Evolutionary conservation across 2,329 filamentous ascomycete species (phyloP).

Genomic region (Periconia digitata): DNA sequence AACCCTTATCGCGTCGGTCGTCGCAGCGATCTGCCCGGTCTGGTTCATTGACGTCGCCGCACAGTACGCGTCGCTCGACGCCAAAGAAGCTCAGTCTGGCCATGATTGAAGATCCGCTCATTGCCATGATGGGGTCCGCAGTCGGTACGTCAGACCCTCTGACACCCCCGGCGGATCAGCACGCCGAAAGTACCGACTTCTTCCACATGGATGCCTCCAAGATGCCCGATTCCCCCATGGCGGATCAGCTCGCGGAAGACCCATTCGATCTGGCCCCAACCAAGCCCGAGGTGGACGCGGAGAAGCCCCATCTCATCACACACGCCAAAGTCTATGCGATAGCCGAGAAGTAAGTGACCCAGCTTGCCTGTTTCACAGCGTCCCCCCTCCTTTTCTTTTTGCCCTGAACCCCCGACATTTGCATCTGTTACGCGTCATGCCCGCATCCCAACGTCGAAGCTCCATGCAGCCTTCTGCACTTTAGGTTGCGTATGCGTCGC

Average conservation of each 20-base stretch:
- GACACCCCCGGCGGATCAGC: conserved; percentile 28
- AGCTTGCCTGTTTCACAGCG: too few species aligned
- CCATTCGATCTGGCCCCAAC: conserved; percentile 27
- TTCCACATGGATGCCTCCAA: conserved; percentile 26
- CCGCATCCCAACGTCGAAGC: conserved; percentile 8
- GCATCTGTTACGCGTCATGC: conserved; percentile 2
- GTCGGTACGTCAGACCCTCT: conserved; percentile 22
- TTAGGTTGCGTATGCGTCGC: conserved; percentile 17
- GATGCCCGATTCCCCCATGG: conserved; percentile 32
- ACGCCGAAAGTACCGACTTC: conserved; percentile 20
- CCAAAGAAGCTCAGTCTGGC: conserved; percentile 34
- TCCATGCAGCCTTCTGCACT: conserved; percentile 12
- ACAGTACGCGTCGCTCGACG: conserved; percentile 13
- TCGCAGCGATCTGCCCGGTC: conserved; percentile 31
- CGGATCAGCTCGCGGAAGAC: conserved; percentile 37
- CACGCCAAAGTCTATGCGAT: conserved; percentile 54
- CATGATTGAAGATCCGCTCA: conserved; percentile 41
- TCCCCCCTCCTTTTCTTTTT: conserved; percentile 14
- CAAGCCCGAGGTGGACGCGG: conserved; percentile 40
- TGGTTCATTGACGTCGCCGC: conserved; percentile 21
- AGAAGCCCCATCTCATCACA: conserved; percentile 46
- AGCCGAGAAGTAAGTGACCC: conserved; percentile 49
- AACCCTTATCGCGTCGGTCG: conserved; percentile 30
- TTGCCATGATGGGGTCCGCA: conserved; percentile 33
- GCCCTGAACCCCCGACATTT: conserved; percentile 13